Percentiles rank a stretch among this genome's conserved stretches.
Evolutionary conservation across 148 eudicot species (phyloP).

Genomic region (Amaranthus palmeri): DNA sequence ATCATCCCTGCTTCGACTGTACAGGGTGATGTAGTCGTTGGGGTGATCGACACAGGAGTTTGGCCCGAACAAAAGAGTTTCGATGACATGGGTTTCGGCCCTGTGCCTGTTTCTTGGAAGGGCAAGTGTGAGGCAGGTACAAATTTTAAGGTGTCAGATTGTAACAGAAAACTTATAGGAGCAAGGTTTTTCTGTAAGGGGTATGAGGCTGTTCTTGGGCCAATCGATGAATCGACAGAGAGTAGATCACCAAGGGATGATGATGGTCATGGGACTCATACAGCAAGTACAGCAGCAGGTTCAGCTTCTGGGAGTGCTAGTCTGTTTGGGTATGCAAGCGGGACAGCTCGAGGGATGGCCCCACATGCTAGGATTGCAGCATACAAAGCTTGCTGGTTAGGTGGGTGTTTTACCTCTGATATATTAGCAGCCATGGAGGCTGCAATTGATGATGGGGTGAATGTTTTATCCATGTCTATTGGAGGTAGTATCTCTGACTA

Average conservation of each 20-base stretch:
- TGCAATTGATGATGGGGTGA: constrained; percentile 72
- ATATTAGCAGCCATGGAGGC: constrained; percentile 79
- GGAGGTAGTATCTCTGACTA: constrained; percentile 62
- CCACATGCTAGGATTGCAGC: constrained; percentile 59
- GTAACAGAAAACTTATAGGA: constrained; percentile 73
- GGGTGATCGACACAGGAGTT: constrained; percentile 77
- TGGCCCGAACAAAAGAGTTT: constrained; percentile 78
- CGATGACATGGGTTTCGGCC: constrained; percentile 61
- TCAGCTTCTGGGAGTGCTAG: constrained; percentile 56
- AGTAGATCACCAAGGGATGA: constrained; percentile 81
- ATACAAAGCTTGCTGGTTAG: constrained; percentile 77
- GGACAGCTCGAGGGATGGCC: constrained; percentile 88
- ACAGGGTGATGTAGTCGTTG: constrained; percentile 50
- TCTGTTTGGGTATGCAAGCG: constrained; percentile 65
- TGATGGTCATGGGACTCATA: constrained; percentile 95
- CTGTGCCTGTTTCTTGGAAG: constrained; percentile 65
- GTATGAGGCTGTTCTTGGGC: constrained; percentile 61
- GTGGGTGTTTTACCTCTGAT: constrained; percentile 70
- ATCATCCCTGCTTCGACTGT: constrained; percentile 37
- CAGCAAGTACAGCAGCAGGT: constrained; percentile 82
- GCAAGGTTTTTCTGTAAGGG: constrained; percentile 71
- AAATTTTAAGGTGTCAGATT: constrained; percentile 43
- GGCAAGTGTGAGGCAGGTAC: constrained; percentile 63
- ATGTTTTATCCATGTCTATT: constrained; percentile 65
- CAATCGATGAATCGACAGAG: constrained; percentile 51